A percentile compares a stretch with the other conserved stretches of the same genome.
These are phyloP conservation scores for Amanita subjunquillea DNA, from an alignment of 768 basidiomycete genomes.

Conservation along the genomic window DNA sequence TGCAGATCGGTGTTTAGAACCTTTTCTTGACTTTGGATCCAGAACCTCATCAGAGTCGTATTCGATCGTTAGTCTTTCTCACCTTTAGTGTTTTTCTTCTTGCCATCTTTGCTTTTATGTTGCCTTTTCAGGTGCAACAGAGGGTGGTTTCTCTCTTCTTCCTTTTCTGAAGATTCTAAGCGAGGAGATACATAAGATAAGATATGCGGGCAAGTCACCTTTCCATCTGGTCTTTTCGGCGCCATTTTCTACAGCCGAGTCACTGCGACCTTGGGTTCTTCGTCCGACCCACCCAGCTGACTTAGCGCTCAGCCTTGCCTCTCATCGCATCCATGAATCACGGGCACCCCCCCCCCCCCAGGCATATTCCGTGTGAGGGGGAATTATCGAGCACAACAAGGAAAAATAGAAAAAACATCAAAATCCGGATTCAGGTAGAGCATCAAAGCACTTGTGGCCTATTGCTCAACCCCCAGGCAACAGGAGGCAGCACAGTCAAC, in stretches of 20 bases:
- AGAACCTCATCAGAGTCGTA: conserved; percentile 68
- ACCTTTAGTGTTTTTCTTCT: conserved; percentile 79
- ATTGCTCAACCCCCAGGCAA: too few species aligned
- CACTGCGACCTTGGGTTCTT: conserved; percentile 16
- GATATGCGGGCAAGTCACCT: conserved; percentile 39
- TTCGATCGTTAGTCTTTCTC: conserved; percentile 29
- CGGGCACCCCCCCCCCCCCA: too few species aligned
- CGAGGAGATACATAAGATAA: background rate
- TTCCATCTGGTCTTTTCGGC: conserved; percentile 63
- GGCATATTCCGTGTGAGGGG: too few species aligned
- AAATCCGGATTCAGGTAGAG: too few species aligned
- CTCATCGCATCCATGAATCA: too few species aligned
- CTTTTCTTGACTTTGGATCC: conserved; percentile 12
- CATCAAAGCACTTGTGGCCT: too few species aligned
- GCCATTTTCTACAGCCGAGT: conserved; percentile 15
- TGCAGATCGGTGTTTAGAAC: too few species aligned
- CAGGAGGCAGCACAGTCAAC: too few species aligned
- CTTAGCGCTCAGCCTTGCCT: too few species aligned
- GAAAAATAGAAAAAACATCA: too few species aligned
- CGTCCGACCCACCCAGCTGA: too few species aligned
- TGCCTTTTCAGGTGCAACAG: conserved; percentile 65
- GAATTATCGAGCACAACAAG: too few species aligned
- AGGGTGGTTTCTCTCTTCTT: conserved; percentile 34
- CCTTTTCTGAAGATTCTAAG: conserved; percentile 52
- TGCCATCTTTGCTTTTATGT: conserved; percentile 82